A percentile compares a stretch with the other conserved stretches of the same genome.
phyloP scores from a whole-genome alignment of 2,329 filamentous ascomycete species.

The Fusarium secorum region DNA sequence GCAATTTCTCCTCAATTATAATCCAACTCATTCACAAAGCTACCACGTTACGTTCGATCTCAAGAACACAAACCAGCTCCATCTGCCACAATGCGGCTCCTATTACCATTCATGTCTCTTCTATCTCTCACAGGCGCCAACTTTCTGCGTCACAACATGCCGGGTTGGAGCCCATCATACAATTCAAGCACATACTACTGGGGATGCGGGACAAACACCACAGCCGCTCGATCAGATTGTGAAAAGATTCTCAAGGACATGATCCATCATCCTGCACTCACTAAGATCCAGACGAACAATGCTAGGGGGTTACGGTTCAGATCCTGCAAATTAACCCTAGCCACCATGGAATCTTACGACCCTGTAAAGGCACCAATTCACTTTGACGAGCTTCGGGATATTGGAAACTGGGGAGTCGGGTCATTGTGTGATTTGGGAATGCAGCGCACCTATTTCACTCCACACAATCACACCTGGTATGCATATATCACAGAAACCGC shows the following conservation, averaged over 20 bases:
- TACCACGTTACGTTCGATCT: neutral
- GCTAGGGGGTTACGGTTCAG: too few relatives aligned
- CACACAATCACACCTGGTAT: neutral
- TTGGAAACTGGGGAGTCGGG: neutral
- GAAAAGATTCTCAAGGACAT: too few relatives aligned
- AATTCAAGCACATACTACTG: neutral
- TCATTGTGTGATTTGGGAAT: neutral
- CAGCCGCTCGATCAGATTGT: neutral
- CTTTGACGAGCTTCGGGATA: neutral
- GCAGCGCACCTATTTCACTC: neutral
- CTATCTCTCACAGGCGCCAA: neutral
- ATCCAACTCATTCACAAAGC: neutral
- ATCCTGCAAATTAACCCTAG: neutral
- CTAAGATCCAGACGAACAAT: too few relatives aligned
- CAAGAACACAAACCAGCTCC: neutral
- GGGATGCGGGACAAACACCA: neutral
- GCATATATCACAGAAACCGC: neutral
- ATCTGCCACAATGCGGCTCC: neutral
- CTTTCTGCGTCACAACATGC: neutral
- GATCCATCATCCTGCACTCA: too few relatives aligned
- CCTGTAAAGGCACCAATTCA: neutral
- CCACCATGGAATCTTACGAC: fast-evolving
- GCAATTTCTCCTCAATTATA: neutral
- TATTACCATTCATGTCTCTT: neutral
- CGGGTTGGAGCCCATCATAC: neutral